Percentiles rank a stretch among this genome's conserved stretches.
Conservation (phyloP, 1,284 basidiomycete species). For the Singerocomus rubriflavus region DNA sequence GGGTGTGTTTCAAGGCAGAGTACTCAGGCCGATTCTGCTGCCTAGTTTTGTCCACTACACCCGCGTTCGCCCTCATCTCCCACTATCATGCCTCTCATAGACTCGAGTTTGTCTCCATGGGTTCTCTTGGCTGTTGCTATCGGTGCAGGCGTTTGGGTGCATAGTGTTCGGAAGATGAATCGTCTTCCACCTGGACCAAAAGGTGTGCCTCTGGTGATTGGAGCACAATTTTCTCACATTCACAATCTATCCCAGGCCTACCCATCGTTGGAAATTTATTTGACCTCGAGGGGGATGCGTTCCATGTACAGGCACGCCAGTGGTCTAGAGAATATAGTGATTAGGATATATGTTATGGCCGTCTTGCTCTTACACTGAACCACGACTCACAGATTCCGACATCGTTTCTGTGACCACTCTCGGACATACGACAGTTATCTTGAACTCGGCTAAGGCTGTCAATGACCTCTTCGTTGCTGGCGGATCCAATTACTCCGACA, state of each 20-base stretch:
- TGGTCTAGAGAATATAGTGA: constrained; percentile 6
- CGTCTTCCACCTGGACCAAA: constrained; percentile 4
- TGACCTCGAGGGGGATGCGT: constrained; percentile 1
- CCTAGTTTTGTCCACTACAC: not conserved
- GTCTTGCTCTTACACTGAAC: not conserved
- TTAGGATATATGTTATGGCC: not conserved
- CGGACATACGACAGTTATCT: constrained; percentile 3
- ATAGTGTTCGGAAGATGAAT: constrained; percentile 1
- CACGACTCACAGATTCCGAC: not conserved
- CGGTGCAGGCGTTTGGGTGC: not conserved
- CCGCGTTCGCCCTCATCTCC: not conserved
- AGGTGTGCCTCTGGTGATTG: not conserved
- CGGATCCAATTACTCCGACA: constrained; percentile 5
- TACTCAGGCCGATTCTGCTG: not conserved
- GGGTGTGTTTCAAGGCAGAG: no score
- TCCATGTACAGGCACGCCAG: not conserved
- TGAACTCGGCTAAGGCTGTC: constrained; percentile 4
- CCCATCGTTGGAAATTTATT: constrained; percentile 3
- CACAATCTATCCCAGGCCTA: not conserved
- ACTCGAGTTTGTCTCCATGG: not conserved
- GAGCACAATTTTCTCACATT: not conserved
- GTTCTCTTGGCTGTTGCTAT: not conserved
- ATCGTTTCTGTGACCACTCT: constrained; percentile 4
- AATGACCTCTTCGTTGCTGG: constrained; percentile 5
- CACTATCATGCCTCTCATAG: not conserved